Percentiles rank a stretch among this genome's conserved stretches.
Evolutionary conservation across 2,329 filamentous ascomycete genomes (phyloP).

Genomic region (Macrophomina phaseolina): DNA sequence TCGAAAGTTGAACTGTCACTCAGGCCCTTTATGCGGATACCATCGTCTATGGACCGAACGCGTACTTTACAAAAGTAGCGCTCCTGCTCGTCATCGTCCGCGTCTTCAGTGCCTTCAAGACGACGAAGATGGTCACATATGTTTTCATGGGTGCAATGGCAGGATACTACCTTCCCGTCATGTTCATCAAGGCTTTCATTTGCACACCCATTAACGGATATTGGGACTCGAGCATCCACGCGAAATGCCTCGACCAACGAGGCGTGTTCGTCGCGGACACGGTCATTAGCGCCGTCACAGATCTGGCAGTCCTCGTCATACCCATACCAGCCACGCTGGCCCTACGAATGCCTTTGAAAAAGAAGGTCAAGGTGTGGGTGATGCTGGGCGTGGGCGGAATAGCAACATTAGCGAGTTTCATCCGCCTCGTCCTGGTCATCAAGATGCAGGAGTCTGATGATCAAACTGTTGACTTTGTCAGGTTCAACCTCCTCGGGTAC

Average conservation of each 20-base stretch:
- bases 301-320: conserved; percentile 43
- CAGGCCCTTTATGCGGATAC: conserved; percentile 24
- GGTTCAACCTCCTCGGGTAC: neutral
- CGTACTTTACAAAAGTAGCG: conserved; percentile 34
- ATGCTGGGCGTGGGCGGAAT: conserved; percentile 41
- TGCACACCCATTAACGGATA: conserved; percentile 34
- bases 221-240: conserved; percentile 29
- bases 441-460: neutral
- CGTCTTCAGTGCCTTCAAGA: conserved; percentile 32
- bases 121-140: conserved; percentile 30
- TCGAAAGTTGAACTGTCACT: neutral
- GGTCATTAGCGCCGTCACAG: conserved; percentile 41
- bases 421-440: neutral
- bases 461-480: neutral
- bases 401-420: conserved; percentile 36
- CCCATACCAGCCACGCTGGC: conserved; percentile 43
- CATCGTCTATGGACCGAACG: conserved; percentile 33
- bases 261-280: conserved; percentile 44
- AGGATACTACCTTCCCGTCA: conserved; percentile 29
- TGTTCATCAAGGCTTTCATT: conserved; percentile 30
- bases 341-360: conserved; percentile 35
- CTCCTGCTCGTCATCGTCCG: conserved; percentile 36
- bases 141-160: conserved; percentile 30
- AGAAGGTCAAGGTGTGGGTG: conserved; percentile 43
- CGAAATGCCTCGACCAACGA: conserved; percentile 39